phyloP scores from a whole-genome alignment of 495 filamentous ascomycete genomes.

The Penicillium manginii region DNA sequence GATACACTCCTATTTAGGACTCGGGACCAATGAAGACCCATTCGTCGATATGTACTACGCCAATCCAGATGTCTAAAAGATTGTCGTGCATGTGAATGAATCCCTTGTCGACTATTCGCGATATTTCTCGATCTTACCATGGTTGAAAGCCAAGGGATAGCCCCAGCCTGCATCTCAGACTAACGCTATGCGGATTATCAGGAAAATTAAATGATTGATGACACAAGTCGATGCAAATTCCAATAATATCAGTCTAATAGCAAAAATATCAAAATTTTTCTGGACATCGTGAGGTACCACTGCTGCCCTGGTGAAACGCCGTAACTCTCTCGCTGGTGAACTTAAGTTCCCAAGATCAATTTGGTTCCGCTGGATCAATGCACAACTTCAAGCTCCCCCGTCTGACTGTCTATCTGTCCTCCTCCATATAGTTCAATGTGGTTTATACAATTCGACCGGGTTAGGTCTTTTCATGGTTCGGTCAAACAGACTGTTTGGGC shows the following conservation, averaged over 20 bases:
- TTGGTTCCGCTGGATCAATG: slow-evolving; percentile 20
- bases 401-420: neutral
- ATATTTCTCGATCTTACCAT: no score
- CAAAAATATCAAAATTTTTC: slow-evolving; percentile 8
- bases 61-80: no score
- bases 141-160: no score
- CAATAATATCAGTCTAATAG: slow-evolving; percentile 10
- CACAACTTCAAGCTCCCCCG: slow-evolving; percentile 6
- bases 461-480: neutral
- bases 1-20: no score
- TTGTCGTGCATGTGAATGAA: no score
- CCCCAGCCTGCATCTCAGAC: neutral
- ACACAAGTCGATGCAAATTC: neutral
- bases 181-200: neutral
- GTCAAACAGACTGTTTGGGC: slow-evolving; percentile 34
- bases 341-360: slow-evolving; percentile 18
- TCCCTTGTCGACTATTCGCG: no score
- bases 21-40: no score
- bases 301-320: slow-evolving; percentile 23
- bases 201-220: neutral
- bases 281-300: neutral
- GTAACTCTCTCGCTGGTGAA: slow-evolving; percentile 36
- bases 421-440: neutral
- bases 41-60: no score
- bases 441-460: neutral